Evolutionary conservation across 1,284 basidiomycete genomes (phyloP).

Genomic region (Serendipita sp.): DNA sequence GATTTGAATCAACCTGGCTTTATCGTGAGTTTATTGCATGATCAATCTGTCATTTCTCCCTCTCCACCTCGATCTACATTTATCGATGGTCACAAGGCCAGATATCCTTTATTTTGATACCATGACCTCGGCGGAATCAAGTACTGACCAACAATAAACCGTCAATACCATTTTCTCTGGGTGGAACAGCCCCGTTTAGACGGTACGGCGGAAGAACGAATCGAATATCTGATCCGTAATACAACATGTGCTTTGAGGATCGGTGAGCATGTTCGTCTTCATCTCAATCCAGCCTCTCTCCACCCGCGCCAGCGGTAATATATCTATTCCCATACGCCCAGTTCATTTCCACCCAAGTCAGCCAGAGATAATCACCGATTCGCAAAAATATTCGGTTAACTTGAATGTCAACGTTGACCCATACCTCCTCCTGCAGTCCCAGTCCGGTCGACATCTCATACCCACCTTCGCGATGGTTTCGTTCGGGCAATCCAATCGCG

Average conservation of each 20-base stretch:
- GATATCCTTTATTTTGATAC: too few species aligned
- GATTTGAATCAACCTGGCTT: conserved; percentile 46
- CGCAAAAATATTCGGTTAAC: too few species aligned
- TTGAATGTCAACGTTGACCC: too few species aligned
- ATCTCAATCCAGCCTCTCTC: background rate
- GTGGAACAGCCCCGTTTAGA: conserved; percentile 26
- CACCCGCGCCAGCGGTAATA: too few species aligned
- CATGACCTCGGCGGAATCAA: too few species aligned
- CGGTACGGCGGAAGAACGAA: conserved; percentile 52
- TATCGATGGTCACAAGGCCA: background rate
- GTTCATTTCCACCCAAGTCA: too few species aligned
- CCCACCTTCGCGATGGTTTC: conserved; percentile 77
- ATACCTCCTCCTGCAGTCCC: conserved; percentile 39
- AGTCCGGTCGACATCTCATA: conserved; percentile 64
- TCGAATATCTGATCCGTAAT: conserved; percentile 50
- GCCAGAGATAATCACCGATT: too few species aligned
- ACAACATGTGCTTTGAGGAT: conserved; percentile 64
- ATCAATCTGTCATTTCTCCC: background rate
- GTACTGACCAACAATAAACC: conserved; percentile 14
- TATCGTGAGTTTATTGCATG: conserved; percentile 29
- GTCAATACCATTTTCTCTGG: conserved; percentile 2
- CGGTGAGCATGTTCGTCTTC: conserved; percentile 26
- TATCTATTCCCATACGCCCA: too few species aligned
- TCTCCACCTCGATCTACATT: background rate
- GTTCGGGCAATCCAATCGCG: conserved; percentile 60